Percentiles rank a stretch among this genome's conserved stretches.
Conservation (phyloP, 805 yeast genomes). For the Kazachstania psychrophila region DNA sequence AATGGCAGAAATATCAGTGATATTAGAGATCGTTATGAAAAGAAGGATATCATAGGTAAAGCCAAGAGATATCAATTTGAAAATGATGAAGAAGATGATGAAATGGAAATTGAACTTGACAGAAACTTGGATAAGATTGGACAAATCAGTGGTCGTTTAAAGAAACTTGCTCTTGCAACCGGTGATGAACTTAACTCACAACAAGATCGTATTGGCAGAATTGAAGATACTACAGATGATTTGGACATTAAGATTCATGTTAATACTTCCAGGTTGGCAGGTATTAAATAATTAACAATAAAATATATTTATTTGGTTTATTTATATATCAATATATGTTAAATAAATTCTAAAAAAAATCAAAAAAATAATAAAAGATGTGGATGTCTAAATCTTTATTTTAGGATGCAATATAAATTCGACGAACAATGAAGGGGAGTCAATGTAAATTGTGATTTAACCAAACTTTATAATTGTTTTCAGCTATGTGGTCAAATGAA, state of each 20-base stretch:
- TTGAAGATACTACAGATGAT: constrained; percentile 77
- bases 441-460: constrained; percentile 12
- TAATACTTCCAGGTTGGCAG: constrained; percentile 59
- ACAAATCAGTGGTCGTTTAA: constrained; percentile 58
- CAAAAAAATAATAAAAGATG: background rate
- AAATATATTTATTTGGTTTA: background rate
- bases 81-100: constrained; percentile 88
- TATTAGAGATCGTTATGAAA: constrained; percentile 29
- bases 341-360: background rate
- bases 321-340: background rate
- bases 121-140: constrained; percentile 72
- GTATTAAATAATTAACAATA: constrained; percentile 33
- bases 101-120: constrained; percentile 80
- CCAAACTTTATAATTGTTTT: constrained; percentile 27
- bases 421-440: background rate
- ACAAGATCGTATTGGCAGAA: constrained; percentile 58
- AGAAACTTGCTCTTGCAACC: constrained; percentile 60
- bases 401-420: background rate
- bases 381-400: background rate
- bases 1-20: constrained; percentile 32
- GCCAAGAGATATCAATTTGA: constrained; percentile 74
- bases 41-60: constrained; percentile 34
- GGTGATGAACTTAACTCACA: constrained; percentile 74
- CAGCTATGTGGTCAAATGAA: constrained; percentile 21
- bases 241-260: constrained; percentile 77